Base-by-base conservation (phyloP, 1,284 basidiomycete species). In the Porodaedalea pini region DNA sequence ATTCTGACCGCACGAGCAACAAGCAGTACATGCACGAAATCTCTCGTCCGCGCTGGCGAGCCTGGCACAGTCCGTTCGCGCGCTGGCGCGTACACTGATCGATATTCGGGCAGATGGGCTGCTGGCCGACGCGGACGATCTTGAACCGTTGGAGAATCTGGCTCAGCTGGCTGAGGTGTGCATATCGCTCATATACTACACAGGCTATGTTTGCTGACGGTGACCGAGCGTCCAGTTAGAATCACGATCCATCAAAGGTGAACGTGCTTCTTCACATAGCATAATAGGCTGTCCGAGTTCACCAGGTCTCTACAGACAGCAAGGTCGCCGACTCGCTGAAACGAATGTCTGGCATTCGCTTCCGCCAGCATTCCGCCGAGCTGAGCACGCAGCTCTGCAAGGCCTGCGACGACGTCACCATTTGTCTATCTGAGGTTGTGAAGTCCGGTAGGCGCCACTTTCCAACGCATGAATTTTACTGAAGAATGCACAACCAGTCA, bases 151-250 rank as follows among this genome's bases (percentile, higher is more conserved):
- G 7, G 51, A 49, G 15, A 13, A n/a, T 21, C 37, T 58, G 21
- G 47, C 51, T 39, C 51, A 48, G 51, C 44, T 54, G 13, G 51
- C 57, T 29, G 57, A 58, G 51, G 54, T 56, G 21, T 29, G 54
- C 32, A 21, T 31, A 31, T 44, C 23, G 3, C 27, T 15, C 3
- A 41, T 27, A 36, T n/a, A 15, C n/a, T 3, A 37, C 31, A 6
- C 27, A 21, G 13, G 6, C n/a, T 53, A 3, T n/a, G 21, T 1
- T 11, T 10, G 8, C 21, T 32, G n/a, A 31, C 29, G 23, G 5
- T 31, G 15, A 27, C 21, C 34, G 32, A 37, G 49, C 3, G n/a
- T 32, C 17, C 27, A 56, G 54, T 56, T 36, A 31, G 54, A 56
- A 19, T 8, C 54, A 4, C 45, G 27, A 37, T 39, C 19, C 10